These are phyloP conservation scores for Pneumocystis murina DNA, from an alignment of 1,139 yeast genomes.

Conservation along the genomic window DNA sequence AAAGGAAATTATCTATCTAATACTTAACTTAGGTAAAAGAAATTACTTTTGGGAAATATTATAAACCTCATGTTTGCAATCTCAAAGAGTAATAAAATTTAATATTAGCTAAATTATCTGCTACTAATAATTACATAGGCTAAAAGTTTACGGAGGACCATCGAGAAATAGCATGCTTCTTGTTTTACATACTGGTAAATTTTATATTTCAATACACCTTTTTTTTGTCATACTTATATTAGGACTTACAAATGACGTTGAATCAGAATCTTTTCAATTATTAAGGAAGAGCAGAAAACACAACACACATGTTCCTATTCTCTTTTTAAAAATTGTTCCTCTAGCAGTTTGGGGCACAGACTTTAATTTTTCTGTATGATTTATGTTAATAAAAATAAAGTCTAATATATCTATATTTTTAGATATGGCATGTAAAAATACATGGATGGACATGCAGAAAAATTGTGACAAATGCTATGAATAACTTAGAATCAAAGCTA, in stretches of 20 bases:
- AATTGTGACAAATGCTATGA: neutral
- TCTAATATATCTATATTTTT: neutral
- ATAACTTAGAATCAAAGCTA: neutral
- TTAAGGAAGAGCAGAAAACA: neutral
- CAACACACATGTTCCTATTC: neutral
- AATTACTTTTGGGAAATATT: neutral
- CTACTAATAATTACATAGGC: neutral
- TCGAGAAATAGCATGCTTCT: neutral
- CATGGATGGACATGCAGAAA: neutral
- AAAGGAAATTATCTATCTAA: neutral
- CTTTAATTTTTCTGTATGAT: neutral
- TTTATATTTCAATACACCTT: neutral
- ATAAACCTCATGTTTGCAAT: constrained; percentile 1
- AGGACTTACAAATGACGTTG: neutral
- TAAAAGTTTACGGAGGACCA: neutral
- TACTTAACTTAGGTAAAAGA: neutral
- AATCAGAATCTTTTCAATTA: neutral
- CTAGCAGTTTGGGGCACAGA: neutral
- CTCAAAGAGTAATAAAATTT: neutral
- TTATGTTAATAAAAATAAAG: neutral
- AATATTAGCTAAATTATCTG: neutral
- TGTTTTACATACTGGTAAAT: neutral
- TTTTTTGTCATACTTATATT: neutral
- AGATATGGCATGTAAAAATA: neutral
- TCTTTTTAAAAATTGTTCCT: neutral